phyloP scores from a whole-genome alignment of 2,329 filamentous ascomycete genomes.

The Neopestalotiopsis rosae region DNA sequence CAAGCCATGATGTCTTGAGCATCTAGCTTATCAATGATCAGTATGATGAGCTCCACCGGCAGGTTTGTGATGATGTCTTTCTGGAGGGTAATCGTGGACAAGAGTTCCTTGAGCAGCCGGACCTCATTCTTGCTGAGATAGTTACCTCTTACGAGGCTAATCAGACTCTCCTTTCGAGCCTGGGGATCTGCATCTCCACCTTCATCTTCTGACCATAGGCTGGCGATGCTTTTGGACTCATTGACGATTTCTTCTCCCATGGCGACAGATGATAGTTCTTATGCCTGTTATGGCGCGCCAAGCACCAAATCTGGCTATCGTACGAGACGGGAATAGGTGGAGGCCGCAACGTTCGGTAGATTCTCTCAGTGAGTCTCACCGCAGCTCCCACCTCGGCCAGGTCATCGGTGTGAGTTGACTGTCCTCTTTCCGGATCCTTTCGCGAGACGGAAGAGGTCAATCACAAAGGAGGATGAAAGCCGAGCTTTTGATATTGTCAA shows the following conservation, averaged over 20 bases:
- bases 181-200: neutral
- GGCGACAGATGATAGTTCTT: neutral
- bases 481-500: too few species aligned
- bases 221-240: neutral
- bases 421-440: too few species aligned
- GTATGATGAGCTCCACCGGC: constrained; percentile 14
- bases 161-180: neutral
- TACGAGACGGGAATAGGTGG: too few species aligned
- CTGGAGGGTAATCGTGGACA: constrained; percentile 9
- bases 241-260: constrained; percentile 1
- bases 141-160: neutral
- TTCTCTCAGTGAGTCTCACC: too few species aligned
- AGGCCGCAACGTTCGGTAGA: too few species aligned
- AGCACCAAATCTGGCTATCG: too few species aligned
- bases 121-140: constrained; percentile 9
- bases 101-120: constrained; percentile 14
- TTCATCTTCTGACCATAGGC: neutral
- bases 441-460: too few species aligned
- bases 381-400: too few species aligned
- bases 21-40: neutral
- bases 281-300: neutral
- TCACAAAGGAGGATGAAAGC: too few species aligned
- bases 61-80: constrained; percentile 14
- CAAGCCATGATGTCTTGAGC: constrained; percentile 11
- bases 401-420: too few species aligned